phyloP scores from a whole-genome alignment of 768 basidiomycete species.

The Sistotremastrum suecicum region DNA sequence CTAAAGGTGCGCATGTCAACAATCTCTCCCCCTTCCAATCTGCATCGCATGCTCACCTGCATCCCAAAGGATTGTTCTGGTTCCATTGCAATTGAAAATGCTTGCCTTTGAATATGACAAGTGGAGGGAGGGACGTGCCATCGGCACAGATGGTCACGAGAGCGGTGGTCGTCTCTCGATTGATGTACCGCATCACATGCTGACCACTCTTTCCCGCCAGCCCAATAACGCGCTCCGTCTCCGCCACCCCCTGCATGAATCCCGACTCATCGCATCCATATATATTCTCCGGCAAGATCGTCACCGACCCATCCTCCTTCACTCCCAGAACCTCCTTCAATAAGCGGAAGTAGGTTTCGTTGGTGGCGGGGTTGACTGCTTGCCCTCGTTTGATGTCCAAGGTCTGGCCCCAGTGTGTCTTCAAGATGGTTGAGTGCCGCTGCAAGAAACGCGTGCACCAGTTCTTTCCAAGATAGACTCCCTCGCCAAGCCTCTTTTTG shows the following conservation, averaged over 20 bases:
- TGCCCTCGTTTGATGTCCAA: background rate
- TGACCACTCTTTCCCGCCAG: slow-evolving; percentile 7
- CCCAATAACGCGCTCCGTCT: background rate
- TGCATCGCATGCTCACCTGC: slow-evolving; percentile 15
- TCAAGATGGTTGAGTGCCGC: background rate
- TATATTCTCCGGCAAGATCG: slow-evolving; percentile 2
- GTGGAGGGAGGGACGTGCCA: slow-evolving; percentile 22
- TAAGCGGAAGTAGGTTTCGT: background rate
- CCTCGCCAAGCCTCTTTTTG: no score
- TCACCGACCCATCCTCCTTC: background rate
- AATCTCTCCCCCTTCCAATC: background rate
- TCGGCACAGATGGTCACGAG: slow-evolving; percentile 24
- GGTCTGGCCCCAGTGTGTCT: background rate
- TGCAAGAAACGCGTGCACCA: slow-evolving; percentile 5
- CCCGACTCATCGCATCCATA: slow-evolving; percentile 8
- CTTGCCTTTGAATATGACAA: slow-evolving; percentile 27
- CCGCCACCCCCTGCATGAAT: background rate
- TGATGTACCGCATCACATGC: slow-evolving; percentile 12
- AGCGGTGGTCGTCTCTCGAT: slow-evolving; percentile 22
- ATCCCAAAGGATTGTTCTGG: slow-evolving; percentile 25
- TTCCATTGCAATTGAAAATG: slow-evolving; percentile 22
- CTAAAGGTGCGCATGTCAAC: slow-evolving; percentile 14
- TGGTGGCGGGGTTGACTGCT: no score
- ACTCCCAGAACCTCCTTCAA: background rate
- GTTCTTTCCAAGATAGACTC: background rate